phyloP scores from a whole-genome alignment of 345 rosid species.

The Viola odorata region DNA sequence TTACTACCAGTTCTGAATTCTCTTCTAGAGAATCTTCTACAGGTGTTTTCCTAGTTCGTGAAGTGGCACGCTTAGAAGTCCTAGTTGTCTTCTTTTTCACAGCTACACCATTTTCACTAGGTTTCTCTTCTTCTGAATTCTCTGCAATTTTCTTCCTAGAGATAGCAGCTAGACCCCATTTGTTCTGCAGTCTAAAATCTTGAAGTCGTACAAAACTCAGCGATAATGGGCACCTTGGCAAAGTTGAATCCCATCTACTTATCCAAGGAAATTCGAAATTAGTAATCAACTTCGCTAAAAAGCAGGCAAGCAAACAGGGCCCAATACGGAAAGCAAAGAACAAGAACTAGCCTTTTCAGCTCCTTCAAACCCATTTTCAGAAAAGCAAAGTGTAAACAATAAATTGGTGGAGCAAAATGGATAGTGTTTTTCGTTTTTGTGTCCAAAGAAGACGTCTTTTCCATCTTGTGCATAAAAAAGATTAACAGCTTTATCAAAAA shows the following conservation, averaged over 20 bases:
- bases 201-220: conserved; percentile 35
- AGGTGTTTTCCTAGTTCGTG: conserved; percentile 54
- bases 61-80: conserved; percentile 32
- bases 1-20: conserved; percentile 26
- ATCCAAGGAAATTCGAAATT: neutral
- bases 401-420: too few species aligned
- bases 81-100: conserved; percentile 39
- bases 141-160: conserved; percentile 49
- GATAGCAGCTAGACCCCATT: conserved; percentile 39
- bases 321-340: neutral
- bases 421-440: neutral
- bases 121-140: conserved; percentile 32
- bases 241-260: conserved; percentile 48
- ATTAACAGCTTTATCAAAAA: neutral
- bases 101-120: conserved; percentile 41
- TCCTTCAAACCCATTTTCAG: too few species aligned
- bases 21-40: conserved; percentile 29
- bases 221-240: conserved; percentile 23
- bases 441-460: neutral
- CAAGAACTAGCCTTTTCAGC: neutral
- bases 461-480: neutral
- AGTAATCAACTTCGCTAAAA: neutral
- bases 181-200: conserved; percentile 38
- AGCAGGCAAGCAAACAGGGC: neutral
- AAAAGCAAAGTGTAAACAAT: too few species aligned